These are phyloP conservation scores for Laetiporus sulphureus DNA, from an alignment of 1,284 basidiomycete genomes.

Conservation along the genomic window DNA sequence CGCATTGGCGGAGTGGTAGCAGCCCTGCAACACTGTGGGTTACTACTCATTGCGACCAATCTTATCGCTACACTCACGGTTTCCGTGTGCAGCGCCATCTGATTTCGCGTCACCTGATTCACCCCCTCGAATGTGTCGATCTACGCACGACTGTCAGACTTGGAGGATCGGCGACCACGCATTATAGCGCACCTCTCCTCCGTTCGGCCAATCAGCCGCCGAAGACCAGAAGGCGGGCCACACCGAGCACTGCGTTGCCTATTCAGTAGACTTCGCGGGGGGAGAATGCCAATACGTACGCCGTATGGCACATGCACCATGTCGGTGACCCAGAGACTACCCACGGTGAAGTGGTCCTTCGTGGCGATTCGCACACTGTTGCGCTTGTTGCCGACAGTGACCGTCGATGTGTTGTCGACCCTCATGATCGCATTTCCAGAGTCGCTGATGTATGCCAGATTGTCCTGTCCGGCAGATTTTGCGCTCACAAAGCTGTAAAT, in stretches of 20 bases:
- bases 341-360: slow-evolving; percentile 50
- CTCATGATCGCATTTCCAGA: slow-evolving; percentile 62
- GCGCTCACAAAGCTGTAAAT: slow-evolving; percentile 48
- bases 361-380: slow-evolving; percentile 63
- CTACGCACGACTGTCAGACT: slow-evolving; percentile 7
- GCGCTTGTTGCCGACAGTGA: slow-evolving; percentile 58
- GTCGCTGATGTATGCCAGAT: slow-evolving; percentile 59
- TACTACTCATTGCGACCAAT: not conserved
- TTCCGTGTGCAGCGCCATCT: slow-evolving; percentile 66
- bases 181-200: slow-evolving; percentile 34
- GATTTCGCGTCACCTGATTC: slow-evolving; percentile 53
- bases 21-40: slow-evolving; percentile 32
- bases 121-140: slow-evolving; percentile 77
- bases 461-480: slow-evolving; percentile 36
- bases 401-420: slow-evolving; percentile 59
- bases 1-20: slow-evolving; percentile 40
- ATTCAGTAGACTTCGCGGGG: slow-evolving; percentile 3
- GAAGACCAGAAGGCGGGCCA: slow-evolving; percentile 72
- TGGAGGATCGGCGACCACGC: not conserved
- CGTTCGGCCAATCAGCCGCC: slow-evolving; percentile 54
- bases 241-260: slow-evolving; percentile 50
- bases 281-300: slow-evolving; percentile 17
- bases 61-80: slow-evolving; percentile 23
- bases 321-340: slow-evolving; percentile 62
- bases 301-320: slow-evolving; percentile 67